Conservation (phyloP, 1,284 basidiomycete genomes). For the Tilletiopsis washingtonensis region DNA sequence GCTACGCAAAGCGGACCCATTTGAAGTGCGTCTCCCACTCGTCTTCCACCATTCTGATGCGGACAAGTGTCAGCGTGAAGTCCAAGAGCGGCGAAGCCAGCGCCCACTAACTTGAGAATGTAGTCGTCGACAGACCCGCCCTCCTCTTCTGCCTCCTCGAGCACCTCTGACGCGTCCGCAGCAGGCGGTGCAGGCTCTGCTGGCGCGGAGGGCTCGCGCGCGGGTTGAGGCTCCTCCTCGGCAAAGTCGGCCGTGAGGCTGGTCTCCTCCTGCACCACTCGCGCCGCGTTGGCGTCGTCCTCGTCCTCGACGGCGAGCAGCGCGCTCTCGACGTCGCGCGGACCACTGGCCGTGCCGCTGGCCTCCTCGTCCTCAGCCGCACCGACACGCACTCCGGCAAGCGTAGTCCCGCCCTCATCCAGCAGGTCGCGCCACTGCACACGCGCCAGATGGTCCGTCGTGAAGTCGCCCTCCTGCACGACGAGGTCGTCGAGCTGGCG, state of each 20-base stretch:
- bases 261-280: constrained; percentile 70
- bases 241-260: constrained; percentile 61
- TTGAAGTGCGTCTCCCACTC: too few species aligned
- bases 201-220: not conserved
- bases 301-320: constrained; percentile 82
- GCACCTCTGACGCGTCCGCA: not conserved
- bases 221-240: constrained; percentile 2
- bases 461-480: constrained; percentile 86
- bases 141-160: constrained; percentile 52
- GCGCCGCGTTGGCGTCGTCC: constrained; percentile 73
- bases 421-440: constrained; percentile 80
- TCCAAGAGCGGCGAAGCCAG: too few species aligned
- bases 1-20: too few species aligned
- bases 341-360: constrained; percentile 49
- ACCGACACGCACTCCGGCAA: constrained; percentile 35
- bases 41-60: too few species aligned
- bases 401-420: constrained; percentile 48
- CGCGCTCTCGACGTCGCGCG: constrained; percentile 54
- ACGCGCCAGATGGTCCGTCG: constrained; percentile 51
- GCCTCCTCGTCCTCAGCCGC: constrained; percentile 47
- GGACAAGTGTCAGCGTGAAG: too few species aligned
- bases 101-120: constrained; percentile 69
- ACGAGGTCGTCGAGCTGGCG: constrained; percentile 82
- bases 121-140: constrained; percentile 75
- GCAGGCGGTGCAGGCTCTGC: not conserved